Base-by-base conservation (phyloP, 345 rosid species). In the Rhizophora mangle region DNA sequence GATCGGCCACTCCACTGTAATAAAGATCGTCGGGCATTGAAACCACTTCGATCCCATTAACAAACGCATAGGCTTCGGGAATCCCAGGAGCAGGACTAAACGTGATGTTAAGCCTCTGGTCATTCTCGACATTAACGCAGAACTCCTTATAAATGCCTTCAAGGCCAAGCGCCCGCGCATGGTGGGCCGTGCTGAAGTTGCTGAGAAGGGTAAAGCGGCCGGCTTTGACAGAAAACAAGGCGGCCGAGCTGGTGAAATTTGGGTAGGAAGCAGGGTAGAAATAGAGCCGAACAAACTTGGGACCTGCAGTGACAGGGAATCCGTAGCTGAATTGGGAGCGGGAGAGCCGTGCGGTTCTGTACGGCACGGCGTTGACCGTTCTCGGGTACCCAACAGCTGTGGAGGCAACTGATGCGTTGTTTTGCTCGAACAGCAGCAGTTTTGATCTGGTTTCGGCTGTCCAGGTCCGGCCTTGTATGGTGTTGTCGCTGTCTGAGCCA, bases 1-100 rank as follows among this genome's bases (percentile, higher is more conserved):
- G 49, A 43, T 27, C 49, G 21, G 1, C 18, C 2, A 4, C 20
- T 2, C 19, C 2, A 13, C 11, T 34, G 37, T 34, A 34, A 34
- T 34, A 34, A 7, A 34, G 37, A 34, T 34, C 37, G 37, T 7
- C 37, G 1, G 37, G 37, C 75, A 80, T 73, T n/a, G 84, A 80
- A 26, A 82, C 74, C 15, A 83, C 32, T 64, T 83, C 82, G 5
- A 83, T 72, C 22, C 79, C 83, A 27, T 80, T 83, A 67, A 83
- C 63, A 27, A 83, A 72, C 26, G 80, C 82, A 21, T 62, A 78
- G 5, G 85, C 36, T 6, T 63, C 39, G 11, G 76, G 51, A 9
- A 43, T 54, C 6, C 27, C 59, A 0, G 52, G 13, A 15, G 47
- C 74, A 0, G 88, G 86, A 9, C 6, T 59, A 71, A 88, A 82